These are phyloP conservation scores for Pugionium cornutum DNA, from an alignment of 345 rosid species.

Conservation along the genomic window DNA sequence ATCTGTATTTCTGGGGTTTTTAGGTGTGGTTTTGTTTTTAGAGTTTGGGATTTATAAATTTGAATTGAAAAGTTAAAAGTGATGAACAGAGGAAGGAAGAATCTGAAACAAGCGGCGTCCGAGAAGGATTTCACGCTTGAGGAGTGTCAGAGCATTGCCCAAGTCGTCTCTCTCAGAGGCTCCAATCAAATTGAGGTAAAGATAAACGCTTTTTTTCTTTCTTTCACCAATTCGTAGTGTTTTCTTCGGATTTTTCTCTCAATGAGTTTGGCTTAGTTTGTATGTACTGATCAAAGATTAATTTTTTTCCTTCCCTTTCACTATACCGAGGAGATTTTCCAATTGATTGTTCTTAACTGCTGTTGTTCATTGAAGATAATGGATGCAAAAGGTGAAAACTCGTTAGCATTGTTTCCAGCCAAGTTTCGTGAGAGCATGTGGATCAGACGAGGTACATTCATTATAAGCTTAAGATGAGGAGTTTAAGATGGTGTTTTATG, in stretches of 20 bases:
- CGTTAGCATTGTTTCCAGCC: constrained; percentile 83
- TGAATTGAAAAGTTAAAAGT: constrained; percentile 9
- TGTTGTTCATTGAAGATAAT: constrained; percentile 50
- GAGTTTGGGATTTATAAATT: not conserved
- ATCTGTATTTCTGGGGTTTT: constrained; percentile 3
- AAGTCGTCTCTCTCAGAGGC: constrained; percentile 83
- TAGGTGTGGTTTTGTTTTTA: too few relatives aligned
- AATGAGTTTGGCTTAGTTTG: not conserved
- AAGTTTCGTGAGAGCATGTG: constrained; percentile 93
- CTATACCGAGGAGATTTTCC: too few relatives aligned
- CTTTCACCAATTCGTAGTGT: not conserved
- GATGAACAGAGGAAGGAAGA: constrained; percentile 88
- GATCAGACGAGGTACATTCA: constrained; percentile 75
- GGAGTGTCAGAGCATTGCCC: constrained; percentile 71
- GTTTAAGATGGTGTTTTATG: not conserved
- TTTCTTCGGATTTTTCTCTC: not conserved
- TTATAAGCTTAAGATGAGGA: too few relatives aligned
- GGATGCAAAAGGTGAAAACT: constrained; percentile 68
- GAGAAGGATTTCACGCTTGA: constrained; percentile 55
- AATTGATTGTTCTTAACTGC: too few relatives aligned
- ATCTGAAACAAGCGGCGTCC: constrained; percentile 70
- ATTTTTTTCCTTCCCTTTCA: constrained; percentile 1
- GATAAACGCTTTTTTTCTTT: not conserved
- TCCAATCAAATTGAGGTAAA: constrained; percentile 86
- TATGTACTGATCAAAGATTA: constrained; percentile 1